These are phyloP conservation scores for Euptelea pleiosperma DNA, from an alignment of 164 flowering plant genomes.

Conservation along the genomic window DNA sequence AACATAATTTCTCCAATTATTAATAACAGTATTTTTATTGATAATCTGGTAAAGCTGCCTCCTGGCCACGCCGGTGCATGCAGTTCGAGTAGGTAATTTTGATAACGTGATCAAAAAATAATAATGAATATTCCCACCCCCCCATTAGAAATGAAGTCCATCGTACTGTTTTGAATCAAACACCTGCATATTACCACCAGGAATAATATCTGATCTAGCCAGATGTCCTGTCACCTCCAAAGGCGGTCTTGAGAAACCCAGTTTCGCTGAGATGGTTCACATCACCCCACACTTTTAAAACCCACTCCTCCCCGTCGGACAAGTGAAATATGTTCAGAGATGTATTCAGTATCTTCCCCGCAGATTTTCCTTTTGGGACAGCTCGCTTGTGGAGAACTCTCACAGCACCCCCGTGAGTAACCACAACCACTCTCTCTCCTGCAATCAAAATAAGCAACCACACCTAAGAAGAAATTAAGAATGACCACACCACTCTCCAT, in stretches of 20 bases:
- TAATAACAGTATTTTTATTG: too few relatives aligned
- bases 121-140: too few relatives aligned
- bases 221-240: conserved; percentile 76
- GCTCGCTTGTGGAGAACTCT: conserved; percentile 56
- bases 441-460: conserved; percentile 12
- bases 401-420: conserved; percentile 76
- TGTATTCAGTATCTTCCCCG: conserved; percentile 56
- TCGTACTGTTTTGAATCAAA: neutral
- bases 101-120: too few relatives aligned
- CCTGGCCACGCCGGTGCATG: too few relatives aligned
- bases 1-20: too few relatives aligned
- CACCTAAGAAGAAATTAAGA: neutral
- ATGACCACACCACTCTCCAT: neutral
- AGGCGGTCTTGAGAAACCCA: conserved; percentile 53
- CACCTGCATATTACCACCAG: neutral
- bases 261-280: conserved; percentile 64
- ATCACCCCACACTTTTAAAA: conserved; percentile 63
- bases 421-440: conserved; percentile 83
- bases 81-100: too few relatives aligned
- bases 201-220: conserved; percentile 39
- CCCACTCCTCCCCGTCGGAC: conserved; percentile 53
- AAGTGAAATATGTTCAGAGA: conserved; percentile 63
- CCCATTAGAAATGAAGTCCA: neutral
- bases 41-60: too few relatives aligned
- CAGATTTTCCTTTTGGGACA: conserved; percentile 31